phyloP scores from a whole-genome alignment of 2,329 filamentous ascomycete genomes.

The Penicillium paneum region DNA sequence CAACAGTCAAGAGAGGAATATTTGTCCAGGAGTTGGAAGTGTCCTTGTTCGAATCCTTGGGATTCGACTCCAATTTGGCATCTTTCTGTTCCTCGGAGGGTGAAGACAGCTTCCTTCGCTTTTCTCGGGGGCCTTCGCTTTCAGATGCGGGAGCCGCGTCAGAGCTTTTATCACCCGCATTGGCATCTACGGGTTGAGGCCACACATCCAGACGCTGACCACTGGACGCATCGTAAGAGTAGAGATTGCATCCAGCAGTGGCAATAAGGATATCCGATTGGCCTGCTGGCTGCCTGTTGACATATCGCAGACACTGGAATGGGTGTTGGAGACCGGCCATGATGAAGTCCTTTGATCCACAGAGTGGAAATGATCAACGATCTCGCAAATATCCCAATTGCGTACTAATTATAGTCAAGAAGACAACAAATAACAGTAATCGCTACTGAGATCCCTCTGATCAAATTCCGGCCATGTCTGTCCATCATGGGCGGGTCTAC shows the following conservation, averaged over 20 bases:
- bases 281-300: conserved; percentile 26
- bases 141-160: conserved; percentile 26
- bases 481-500: conserved; percentile 7
- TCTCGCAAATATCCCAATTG: background rate
- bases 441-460: background rate
- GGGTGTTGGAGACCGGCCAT: conserved; percentile 48
- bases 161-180: conserved; percentile 23
- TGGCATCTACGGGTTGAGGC: conserved; percentile 41
- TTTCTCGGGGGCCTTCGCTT: conserved; percentile 41
- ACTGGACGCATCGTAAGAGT: conserved; percentile 61
- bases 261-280: conserved; percentile 60
- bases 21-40: conserved; percentile 48
- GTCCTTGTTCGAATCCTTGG: conserved; percentile 13
- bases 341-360: conserved; percentile 3
- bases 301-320: conserved; percentile 60
- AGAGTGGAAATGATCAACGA: background rate
- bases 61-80: conserved; percentile 9
- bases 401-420: background rate
- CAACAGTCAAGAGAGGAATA: conserved; percentile 62
- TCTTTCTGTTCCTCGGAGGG: conserved; percentile 18
- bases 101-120: conserved; percentile 44
- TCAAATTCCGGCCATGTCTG: conserved; percentile 2
- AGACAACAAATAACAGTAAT: background rate
- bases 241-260: conserved; percentile 68
- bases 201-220: conserved; percentile 61